Evolutionary conservation across 192 early-diverging fungal genomes (phyloP).

Genomic region (Coemansia aciculifera): DNA sequence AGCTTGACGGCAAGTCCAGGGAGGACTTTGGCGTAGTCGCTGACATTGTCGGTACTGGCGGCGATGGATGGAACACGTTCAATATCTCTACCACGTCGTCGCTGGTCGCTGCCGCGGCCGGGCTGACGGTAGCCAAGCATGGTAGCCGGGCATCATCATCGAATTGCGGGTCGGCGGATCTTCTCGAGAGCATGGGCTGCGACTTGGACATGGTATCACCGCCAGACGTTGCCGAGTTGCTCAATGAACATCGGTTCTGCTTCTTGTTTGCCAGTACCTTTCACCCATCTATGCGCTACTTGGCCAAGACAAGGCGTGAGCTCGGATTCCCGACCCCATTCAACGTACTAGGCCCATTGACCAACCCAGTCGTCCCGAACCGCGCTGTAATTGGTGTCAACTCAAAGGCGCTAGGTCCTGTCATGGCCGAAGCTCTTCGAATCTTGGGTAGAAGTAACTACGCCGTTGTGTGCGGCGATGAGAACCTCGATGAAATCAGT

Average conservation of each 20-base stretch:
- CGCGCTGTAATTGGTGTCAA: constrained; percentile 86
- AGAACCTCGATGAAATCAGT: constrained; percentile 89
- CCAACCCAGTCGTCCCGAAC: constrained; percentile 79
- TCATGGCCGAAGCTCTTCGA: constrained; percentile 80
- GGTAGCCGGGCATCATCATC: constrained; percentile 91
- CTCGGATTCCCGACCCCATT: constrained; percentile 90
- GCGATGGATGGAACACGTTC: constrained; percentile 94
- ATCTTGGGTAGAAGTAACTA: constrained; percentile 74
- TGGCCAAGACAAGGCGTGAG: constrained; percentile 74
- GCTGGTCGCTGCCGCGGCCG: constrained; percentile 90
- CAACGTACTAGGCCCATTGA: constrained; percentile 89
- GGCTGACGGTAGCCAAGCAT: constrained; percentile 89
- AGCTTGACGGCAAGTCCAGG: constrained; percentile 28
- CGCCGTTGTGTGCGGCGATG: constrained; percentile 86
- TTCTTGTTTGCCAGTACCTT: constrained; percentile 91
- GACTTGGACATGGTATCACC: constrained; percentile 66
- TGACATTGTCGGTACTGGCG: constrained; percentile 96
- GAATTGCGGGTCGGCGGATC: constrained; percentile 86
- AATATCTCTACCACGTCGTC: constrained; percentile 91
- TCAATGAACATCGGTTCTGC: constrained; percentile 72
- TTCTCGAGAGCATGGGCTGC: constrained; percentile 83
- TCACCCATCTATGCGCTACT: constrained; percentile 86
- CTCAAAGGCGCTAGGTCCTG: constrained; percentile 67
- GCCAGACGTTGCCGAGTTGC: constrained; percentile 60
- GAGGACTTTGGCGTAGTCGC: constrained; percentile 56